Conservation (phyloP, 805 yeast genomes). For the Cyberlindnera maritima region DNA sequence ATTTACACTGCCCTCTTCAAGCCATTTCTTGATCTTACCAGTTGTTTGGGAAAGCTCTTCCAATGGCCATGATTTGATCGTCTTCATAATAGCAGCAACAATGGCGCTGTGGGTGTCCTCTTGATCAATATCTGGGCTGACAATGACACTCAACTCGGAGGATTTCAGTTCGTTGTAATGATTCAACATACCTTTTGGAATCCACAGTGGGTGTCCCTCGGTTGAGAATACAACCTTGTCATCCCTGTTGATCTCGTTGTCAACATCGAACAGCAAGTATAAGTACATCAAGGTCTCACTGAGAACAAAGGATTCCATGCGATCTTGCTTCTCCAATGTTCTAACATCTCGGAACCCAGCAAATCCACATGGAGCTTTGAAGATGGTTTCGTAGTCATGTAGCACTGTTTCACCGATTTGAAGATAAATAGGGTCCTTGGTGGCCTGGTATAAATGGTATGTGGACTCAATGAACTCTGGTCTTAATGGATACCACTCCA, state of each 20-base stretch:
- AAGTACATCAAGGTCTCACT: conserved; percentile 86
- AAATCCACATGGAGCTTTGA: conserved; percentile 72
- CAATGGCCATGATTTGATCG: conserved; percentile 8
- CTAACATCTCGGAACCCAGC: conserved; percentile 70
- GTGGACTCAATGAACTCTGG: conserved; percentile 93
- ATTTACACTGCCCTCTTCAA: conserved; percentile 2
- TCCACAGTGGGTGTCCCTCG: conserved; percentile 92
- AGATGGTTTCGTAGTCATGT: conserved; percentile 49
- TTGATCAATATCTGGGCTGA: not conserved
- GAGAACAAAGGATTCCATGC: conserved; percentile 90
- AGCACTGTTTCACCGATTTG: conserved; percentile 70
- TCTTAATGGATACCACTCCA: conserved; percentile 91
- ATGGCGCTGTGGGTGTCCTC: not conserved
- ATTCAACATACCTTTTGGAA: conserved; percentile 35
- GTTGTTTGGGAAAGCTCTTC: conserved; percentile 8
- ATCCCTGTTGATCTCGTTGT: conserved; percentile 49
- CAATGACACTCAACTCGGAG: not conserved
- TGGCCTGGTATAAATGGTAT: conserved; percentile 77
- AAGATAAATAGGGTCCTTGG: conserved; percentile 79
- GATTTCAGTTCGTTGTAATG: conserved; percentile 22
- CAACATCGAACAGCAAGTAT: conserved; percentile 72
- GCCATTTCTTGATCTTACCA: conserved; percentile 7
- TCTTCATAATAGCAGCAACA: conserved; percentile 1
- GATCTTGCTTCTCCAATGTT: conserved; percentile 59
- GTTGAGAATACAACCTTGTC: conserved; percentile 58